phyloP scores from a whole-genome alignment of 2,329 filamentous ascomycete species.

The Triangularia verruculosa region DNA sequence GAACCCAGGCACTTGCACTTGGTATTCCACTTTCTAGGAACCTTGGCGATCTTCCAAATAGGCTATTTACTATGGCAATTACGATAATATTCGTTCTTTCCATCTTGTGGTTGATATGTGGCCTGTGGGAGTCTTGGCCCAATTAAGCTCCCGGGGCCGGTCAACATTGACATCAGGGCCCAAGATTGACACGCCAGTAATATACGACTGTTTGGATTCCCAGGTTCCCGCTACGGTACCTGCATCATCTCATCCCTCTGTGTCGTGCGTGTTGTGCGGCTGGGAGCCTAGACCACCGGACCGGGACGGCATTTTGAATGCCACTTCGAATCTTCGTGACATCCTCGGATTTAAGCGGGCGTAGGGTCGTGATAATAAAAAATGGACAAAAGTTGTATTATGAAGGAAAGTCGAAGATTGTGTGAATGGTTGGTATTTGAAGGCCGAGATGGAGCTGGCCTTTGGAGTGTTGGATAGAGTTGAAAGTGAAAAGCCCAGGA shows the following conservation, averaged over 20 bases:
- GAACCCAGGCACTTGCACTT: no score
- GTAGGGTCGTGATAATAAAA: background rate
- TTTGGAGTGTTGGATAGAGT: background rate
- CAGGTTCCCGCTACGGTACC: no score
- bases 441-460: background rate
- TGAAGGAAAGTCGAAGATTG: background rate
- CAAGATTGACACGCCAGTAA: no score
- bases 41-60: no score
- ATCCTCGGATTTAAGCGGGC: background rate
- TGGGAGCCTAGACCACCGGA: background rate
- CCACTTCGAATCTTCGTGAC: background rate
- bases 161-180: no score
- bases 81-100: no score
- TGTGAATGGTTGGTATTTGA: background rate
- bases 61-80: no score
- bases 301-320: background rate
- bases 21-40: no score
- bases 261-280: background rate
- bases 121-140: no score
- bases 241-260: background rate
- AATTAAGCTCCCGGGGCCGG: no score
- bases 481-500: background rate
- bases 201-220: no score
- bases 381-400: background rate
- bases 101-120: no score